Percentiles rank a stretch among this genome's conserved stretches.
Evolutionary conservation across 2,329 filamentous ascomycete species (phyloP).

Genomic region (Nemania sp.): DNA sequence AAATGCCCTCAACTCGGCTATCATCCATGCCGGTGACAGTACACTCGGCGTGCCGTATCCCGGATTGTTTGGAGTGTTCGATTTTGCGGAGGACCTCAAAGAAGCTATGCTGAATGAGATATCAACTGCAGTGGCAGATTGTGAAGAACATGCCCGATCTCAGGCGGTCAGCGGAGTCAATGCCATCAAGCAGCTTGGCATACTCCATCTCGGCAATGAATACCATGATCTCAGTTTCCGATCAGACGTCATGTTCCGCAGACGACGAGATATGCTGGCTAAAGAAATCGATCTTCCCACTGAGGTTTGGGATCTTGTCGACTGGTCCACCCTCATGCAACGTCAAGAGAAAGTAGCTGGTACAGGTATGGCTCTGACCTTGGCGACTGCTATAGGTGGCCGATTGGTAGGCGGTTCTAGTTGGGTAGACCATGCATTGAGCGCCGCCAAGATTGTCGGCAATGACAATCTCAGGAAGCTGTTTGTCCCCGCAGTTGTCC

Average conservation of each 20-base stretch:
- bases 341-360: slow-evolving; percentile 93
- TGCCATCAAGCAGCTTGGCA: slow-evolving; percentile 83
- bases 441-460: slow-evolving; percentile 78
- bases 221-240: slow-evolving; percentile 86
- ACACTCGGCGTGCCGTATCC: slow-evolving; percentile 85
- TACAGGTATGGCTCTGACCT: slow-evolving; percentile 90
- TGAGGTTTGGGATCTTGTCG: slow-evolving; percentile 92
- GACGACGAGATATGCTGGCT: slow-evolving; percentile 77
- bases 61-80: slow-evolving; percentile 80
- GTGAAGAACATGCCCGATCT: slow-evolving; percentile 82
- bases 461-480: slow-evolving; percentile 79
- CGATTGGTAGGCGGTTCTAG: slow-evolving; percentile 80
- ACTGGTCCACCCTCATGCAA: slow-evolving; percentile 79
- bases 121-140: slow-evolving; percentile 72
- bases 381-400: slow-evolving; percentile 82
- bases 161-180: slow-evolving; percentile 81
- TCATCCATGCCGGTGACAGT: slow-evolving; percentile 73
- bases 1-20: slow-evolving; percentile 72
- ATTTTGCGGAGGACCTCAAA: slow-evolving; percentile 92
- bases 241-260: slow-evolving; percentile 90
- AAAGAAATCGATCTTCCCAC: slow-evolving; percentile 86
- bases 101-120: slow-evolving; percentile 90
- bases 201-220: slow-evolving; percentile 85
- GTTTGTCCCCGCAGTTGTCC: slow-evolving; percentile 76
- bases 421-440: slow-evolving; percentile 87